Conservation (phyloP, 2,329 filamentous ascomycete species). For the Setomelanomma holmii region DNA sequence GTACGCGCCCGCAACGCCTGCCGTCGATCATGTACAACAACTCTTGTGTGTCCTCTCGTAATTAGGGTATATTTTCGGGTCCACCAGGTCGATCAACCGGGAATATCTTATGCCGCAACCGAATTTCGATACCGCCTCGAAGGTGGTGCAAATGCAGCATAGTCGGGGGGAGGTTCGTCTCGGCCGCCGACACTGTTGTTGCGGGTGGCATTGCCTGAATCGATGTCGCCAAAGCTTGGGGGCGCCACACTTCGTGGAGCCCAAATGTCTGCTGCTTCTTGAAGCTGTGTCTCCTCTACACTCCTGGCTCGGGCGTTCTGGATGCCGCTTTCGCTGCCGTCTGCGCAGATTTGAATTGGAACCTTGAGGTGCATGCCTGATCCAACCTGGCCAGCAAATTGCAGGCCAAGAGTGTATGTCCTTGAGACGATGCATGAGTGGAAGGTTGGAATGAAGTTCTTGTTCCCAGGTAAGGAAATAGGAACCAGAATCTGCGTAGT, state of each 20-base stretch:
- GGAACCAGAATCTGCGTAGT: constrained; percentile 69
- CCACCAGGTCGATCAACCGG: no score
- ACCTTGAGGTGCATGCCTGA: constrained; percentile 50
- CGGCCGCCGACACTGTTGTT: constrained; percentile 10
- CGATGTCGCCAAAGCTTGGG: constrained; percentile 21
- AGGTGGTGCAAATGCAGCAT: constrained; percentile 28
- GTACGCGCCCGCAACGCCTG: neutral
- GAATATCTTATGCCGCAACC: constrained; percentile 8
- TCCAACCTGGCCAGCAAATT: constrained; percentile 57
- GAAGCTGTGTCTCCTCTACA: constrained; percentile 33
- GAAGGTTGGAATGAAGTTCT: constrained; percentile 72
- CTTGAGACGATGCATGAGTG: constrained; percentile 72
- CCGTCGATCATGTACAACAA: neutral
- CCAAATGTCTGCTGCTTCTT: constrained; percentile 44
- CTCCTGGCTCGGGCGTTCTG: constrained; percentile 42
- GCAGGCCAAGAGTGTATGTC: constrained; percentile 67
- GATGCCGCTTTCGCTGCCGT: constrained; percentile 44
- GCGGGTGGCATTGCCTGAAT: neutral
- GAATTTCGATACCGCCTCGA: constrained; percentile 10
- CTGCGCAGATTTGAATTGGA: constrained; percentile 54
- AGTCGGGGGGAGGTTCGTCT: constrained; percentile 40
- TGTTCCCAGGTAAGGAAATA: constrained; percentile 65
- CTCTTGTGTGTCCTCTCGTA: neutral
- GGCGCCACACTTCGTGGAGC: constrained; percentile 44
- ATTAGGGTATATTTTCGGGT: no score